Evolutionary conservation across 2,329 filamentous ascomycete genomes (phyloP), one percentile per base, ranked within the genome.

Genomic region (Aspergillus sp.): DNA sequence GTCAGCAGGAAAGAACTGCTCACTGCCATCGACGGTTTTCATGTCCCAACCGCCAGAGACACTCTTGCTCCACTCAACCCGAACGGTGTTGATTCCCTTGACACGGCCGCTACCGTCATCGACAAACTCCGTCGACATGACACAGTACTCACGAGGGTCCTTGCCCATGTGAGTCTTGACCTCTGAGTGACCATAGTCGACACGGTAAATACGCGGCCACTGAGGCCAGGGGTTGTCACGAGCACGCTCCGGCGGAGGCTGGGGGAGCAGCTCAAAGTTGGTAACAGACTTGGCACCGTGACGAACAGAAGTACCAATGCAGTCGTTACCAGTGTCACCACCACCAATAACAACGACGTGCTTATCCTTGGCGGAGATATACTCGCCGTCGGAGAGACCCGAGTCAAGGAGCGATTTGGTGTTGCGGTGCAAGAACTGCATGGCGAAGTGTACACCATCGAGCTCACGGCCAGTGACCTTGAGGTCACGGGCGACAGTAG

Each of bases 181-280:
- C 72, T 97, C 91, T 13, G 85, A 86, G 77, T 97, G 91, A 48
- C 91, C 91, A 64, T 97, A 97, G 73, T 97, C 91, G n/a, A 96
- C 88, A 60, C 91, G 90, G 80, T 95, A 96, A 68, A 44, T 90
- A 62, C 90, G 88, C 49, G 91, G 91, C 90, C 91, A 97, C 73
- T 96, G 91, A 7, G 91, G 91, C 91, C 91, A 97, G 53, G 91
- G 91, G 78, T 97, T 97, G 72, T 96, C 91, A 54, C 83, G 81
- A 55, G 88, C 90, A 73, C 91, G 89, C 78, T 95, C 85, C 51
- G 87, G 82, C 6, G 90, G 89, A 58, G 91, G 91, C 72, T 96
- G 90, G 25, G 91, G 91, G 53, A 97, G 79, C 49, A 97, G 78
- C 76, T 97, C 91, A 60, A 97, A 96, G 81, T 97, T 96, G 73